Evolutionary conservation across 768 basidiomycete species (phyloP).

Genomic region (Lactarius akahatsu): DNA sequence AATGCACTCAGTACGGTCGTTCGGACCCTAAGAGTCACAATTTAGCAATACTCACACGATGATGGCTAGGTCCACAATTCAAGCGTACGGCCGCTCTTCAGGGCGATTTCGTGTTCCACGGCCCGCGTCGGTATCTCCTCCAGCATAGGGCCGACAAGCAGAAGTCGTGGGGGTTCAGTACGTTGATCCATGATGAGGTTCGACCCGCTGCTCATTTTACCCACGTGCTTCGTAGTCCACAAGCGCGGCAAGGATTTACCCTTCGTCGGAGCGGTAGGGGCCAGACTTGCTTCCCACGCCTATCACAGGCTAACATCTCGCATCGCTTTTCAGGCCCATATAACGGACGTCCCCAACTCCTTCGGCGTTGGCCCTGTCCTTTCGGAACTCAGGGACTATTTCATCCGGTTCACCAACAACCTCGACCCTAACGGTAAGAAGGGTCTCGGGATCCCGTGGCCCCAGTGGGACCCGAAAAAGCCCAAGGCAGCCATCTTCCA

Average conservation of each 20-base stretch:
- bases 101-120: constrained; percentile 28
- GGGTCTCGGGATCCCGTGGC: constrained; percentile 22
- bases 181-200: neutral
- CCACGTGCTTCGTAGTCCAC: constrained; percentile 6
- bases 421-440: constrained; percentile 25
- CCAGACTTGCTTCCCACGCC: too few relatives aligned
- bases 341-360: constrained; percentile 19
- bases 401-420: constrained; percentile 25
- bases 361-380: neutral
- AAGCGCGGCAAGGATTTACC: constrained; percentile 24
- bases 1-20: constrained; percentile 34
- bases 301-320: constrained; percentile 2
- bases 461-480: constrained; percentile 17
- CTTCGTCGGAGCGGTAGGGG: constrained; percentile 24
- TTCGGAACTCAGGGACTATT: constrained; percentile 24
- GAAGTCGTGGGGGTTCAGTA: constrained; percentile 26
- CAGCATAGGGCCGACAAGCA: constrained; percentile 19
- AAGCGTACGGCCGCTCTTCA: constrained; percentile 27
- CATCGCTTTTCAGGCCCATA: constrained; percentile 6
- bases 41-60: neutral
- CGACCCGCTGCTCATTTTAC: too few relatives aligned
- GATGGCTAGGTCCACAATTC: constrained; percentile 21
- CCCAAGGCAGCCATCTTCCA: constrained; percentile 24
- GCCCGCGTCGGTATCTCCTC: constrained; percentile 26
- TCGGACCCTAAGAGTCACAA: neutral